Base-by-base conservation (phyloP, 2,329 filamentous ascomycete species). In the Pyricularia pennisetigena region DNA sequence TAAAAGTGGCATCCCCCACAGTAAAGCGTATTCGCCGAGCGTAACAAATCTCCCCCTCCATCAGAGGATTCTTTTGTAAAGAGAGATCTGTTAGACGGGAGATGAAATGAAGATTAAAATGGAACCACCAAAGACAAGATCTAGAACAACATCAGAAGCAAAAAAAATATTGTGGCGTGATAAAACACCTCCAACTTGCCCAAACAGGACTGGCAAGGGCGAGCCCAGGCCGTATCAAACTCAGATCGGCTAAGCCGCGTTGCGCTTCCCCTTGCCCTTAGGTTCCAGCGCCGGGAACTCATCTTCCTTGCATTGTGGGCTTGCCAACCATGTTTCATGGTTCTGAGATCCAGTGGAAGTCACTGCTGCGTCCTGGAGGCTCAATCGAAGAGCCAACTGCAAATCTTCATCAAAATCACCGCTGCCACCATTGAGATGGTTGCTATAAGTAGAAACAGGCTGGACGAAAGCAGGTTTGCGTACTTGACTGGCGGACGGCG, bases 361-460 rank as follows among this genome's bases (percentile, higher is more conserved):
- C 30, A 20, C 64, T 49, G 24, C 54, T 23, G 54, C 82, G 70
- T 88, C 85, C 61, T 85, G 82, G 71, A 89, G 78, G 71, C 88
- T 90, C 26, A 90, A 77, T 70, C 82, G 82, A 65, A 90, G 75
- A 2, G 88, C 88, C 49, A 88, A 78, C 67, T 87, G 85, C 64
- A 90, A 71, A 71, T 89, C 88, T 66, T 85, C 85, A 64, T 88
- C 85, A 0, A 72, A 70, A 35, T 73, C 71, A 26, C 71, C 71
- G 4, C 32, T 28, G 10, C 49, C 26, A 30, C 49, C 49, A 29
- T 26, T 7, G 10, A 28, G 20, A 8, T 32, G 49, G 28, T 41
- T 26, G 4, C 24, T 41, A 28, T 20, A 41, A 26, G 64, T 4
- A 24, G 23, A 65, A 26, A 12, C 64, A 12, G 30, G 32, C 10